Conservation (phyloP, 2,329 filamentous ascomycete species). For the Clarireedia homoeocarpa region DNA sequence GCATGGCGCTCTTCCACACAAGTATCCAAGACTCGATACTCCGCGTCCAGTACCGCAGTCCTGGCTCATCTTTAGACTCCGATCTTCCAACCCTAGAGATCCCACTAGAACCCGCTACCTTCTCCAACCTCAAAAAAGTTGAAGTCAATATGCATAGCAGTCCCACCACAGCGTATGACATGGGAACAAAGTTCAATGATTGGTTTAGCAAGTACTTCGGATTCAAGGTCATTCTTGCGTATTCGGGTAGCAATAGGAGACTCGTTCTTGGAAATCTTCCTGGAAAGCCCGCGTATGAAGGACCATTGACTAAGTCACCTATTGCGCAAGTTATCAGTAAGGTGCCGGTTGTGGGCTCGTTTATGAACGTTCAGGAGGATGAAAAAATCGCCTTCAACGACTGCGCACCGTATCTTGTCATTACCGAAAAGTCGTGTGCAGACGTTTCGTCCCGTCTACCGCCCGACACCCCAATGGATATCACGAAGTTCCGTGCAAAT, state of each 20-base stretch:
- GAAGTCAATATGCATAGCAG: constrained; percentile 53
- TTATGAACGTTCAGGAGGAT: constrained; percentile 27
- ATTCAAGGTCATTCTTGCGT: constrained; percentile 52
- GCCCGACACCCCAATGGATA: constrained; percentile 44
- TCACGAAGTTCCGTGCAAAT: constrained; percentile 66
- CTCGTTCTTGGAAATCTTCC: constrained; percentile 46
- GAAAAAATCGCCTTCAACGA: constrained; percentile 64
- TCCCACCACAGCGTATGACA: constrained; percentile 50
- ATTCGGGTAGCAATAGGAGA: constrained; percentile 54
- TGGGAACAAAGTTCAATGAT: constrained; percentile 49
- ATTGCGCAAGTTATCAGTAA: constrained; percentile 13
- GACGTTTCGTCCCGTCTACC: constrained; percentile 54
- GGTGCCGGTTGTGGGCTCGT: constrained; percentile 16
- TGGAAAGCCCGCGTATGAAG: constrained; percentile 14
- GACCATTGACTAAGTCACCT: constrained; percentile 8
- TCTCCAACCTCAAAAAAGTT: constrained; percentile 37
- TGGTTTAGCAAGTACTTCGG: constrained; percentile 66
- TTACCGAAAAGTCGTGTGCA: constrained; percentile 60
- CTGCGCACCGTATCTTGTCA: constrained; percentile 66
- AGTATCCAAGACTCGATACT: constrained; percentile 39
- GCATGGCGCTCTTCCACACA: constrained; percentile 58
- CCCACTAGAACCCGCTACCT: constrained; percentile 44
- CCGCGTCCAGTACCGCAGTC: constrained; percentile 33
- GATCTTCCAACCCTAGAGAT: constrained; percentile 38
- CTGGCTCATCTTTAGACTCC: constrained; percentile 9